phyloP scores from a whole-genome alignment of 2,329 filamentous ascomycete species.

The Talaromyces funiculosus region DNA sequence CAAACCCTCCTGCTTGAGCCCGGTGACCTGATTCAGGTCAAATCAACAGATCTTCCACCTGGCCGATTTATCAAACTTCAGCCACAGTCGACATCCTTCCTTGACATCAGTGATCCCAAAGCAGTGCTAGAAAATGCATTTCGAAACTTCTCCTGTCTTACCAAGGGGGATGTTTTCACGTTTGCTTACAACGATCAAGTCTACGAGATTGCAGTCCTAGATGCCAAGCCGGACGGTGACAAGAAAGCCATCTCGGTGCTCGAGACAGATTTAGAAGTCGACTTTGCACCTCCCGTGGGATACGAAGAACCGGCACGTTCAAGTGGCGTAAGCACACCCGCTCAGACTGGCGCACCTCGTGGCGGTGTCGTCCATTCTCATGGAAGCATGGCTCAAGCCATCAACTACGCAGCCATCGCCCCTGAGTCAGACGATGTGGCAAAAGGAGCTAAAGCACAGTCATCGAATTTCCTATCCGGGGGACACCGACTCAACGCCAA shows the following conservation, averaged over 20 bases:
- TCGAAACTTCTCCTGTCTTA: constrained; percentile 89
- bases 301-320: constrained; percentile 73
- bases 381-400: constrained; percentile 94
- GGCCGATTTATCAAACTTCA: constrained; percentile 94
- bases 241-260: constrained; percentile 86
- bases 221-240: constrained; percentile 79
- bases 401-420: constrained; percentile 89
- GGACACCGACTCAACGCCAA: constrained; percentile 80
- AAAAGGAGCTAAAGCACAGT: constrained; percentile 55
- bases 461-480: constrained; percentile 72
- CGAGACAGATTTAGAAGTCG: constrained; percentile 93
- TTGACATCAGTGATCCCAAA: constrained; percentile 95
- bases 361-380: constrained; percentile 75
- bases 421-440: constrained; percentile 65
- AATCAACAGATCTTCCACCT: constrained; percentile 85
- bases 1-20: constrained; percentile 81
- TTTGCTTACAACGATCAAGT: constrained; percentile 94
- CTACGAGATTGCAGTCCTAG: constrained; percentile 87
- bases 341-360: constrained; percentile 53
- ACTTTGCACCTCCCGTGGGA: constrained; percentile 89
- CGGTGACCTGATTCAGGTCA: constrained; percentile 90
- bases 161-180: constrained; percentile 89
- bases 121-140: constrained; percentile 96
- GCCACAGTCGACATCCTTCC: constrained; percentile 85
- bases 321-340: constrained; percentile 82